Base-by-base conservation (phyloP, 2,329 filamentous ascomycete species). In the Macroventuria anomochaeta region DNA sequence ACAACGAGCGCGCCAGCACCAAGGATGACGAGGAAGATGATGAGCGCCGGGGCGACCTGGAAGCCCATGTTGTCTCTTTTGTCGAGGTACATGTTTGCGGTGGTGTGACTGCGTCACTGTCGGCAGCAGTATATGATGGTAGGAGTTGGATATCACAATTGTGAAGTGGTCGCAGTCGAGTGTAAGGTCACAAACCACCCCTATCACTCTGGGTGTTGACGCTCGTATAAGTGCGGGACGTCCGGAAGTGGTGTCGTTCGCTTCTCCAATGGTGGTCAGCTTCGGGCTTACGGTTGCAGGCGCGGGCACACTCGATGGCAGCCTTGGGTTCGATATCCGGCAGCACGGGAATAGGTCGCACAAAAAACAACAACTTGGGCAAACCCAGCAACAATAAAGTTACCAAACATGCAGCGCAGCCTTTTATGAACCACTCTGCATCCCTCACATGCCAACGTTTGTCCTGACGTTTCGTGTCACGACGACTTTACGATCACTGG, bases 21-120 rank as follows among this genome's bases (percentile, higher is more conserved):
- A 7, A 72, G 58, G 39, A 72, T 70, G 41, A 64, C 61, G 6
- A 72, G 59, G 42, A 73, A 58, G 33, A 72, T 64, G 54, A 73
- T 69, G 11, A 65, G 51, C 11, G 53, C 31, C 5, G 67, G 68
- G 26, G 59, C 58, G 17, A 73, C 57, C 1, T 59, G 38, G 52
- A 64, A 71, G 26, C 61, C 69, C 59, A 65, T 67, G 48, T 69
- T 67, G 47, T 64, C 60, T 58, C 64, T 58, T 43, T 64, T 65
- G 8, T 57, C 41, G 18, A 67, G 37, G 17, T 57, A 47, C 58
- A 61, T 62, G 29, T 25, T 31, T 39, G 48, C 20, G 20, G 31
- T 41, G 31, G 36, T 41, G 31, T 51, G 36, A 40, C 40, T 12
- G 23, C 17, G 34, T 34, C 23, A 39, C 39, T 40, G n/a, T 34